Evolutionary conservation across 2,329 filamentous ascomycete species (phyloP).

Genomic region (Aspergillus sp.): DNA sequence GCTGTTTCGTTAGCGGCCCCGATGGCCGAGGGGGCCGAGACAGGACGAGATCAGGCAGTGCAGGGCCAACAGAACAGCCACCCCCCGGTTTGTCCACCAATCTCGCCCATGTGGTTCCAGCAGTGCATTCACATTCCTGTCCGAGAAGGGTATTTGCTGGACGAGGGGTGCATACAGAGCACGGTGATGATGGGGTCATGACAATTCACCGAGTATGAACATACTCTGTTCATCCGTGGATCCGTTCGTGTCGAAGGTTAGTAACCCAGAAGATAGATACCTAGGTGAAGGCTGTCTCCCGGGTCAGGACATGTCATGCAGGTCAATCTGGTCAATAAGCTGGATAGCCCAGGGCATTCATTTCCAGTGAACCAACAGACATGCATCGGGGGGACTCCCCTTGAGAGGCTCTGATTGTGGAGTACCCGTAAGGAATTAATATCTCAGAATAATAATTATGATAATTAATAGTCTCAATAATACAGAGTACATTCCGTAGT

Average conservation of each 20-base stretch:
- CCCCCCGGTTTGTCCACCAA: slow-evolving; percentile 2
- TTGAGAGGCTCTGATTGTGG: not conserved
- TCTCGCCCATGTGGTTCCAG: slow-evolving; percentile 14
- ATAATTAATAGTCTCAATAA: not conserved
- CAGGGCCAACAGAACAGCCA: not conserved
- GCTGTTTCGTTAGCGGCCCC: slow-evolving; percentile 20
- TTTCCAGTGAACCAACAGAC: not conserved
- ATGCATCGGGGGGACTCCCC: not conserved
- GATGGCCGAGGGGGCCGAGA: slow-evolving; percentile 20
- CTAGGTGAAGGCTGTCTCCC: too few species aligned
- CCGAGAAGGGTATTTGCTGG: not conserved
- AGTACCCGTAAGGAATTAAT: not conserved
- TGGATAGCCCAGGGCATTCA: too few species aligned
- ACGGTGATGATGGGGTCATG: too few species aligned
- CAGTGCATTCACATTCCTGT: slow-evolving; percentile 1
- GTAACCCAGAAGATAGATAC: too few species aligned
- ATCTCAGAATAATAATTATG: too few species aligned
- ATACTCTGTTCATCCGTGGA: too few species aligned
- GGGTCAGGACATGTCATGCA: not conserved
- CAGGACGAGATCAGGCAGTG: not conserved
- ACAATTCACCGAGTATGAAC: too few species aligned
- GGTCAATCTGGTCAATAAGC: not conserved
- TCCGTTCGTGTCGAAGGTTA: too few species aligned
- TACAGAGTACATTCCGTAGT: not conserved
- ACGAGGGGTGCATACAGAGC: not conserved